Evolutionary conservation across 2,329 filamentous ascomycete genomes (phyloP), one percentile per base, ranked within the genome.

Genomic region (Sporothrix inflata): DNA sequence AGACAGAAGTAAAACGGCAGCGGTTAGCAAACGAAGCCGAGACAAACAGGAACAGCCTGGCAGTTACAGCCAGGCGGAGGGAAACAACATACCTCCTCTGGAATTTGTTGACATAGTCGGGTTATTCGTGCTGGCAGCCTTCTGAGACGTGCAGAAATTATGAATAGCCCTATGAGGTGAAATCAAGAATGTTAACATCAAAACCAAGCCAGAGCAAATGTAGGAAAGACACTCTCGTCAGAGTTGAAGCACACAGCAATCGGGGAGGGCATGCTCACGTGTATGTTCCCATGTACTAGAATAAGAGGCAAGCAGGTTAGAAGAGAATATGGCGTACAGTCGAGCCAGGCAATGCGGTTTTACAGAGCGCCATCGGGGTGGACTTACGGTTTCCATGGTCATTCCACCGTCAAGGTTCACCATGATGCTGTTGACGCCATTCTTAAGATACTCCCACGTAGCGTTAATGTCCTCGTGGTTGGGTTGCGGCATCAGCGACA

Each of bases 81-180:
- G 27, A 5, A 42, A 45, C 16, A 7, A 45, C 63, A 40, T 71
- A 71, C 73, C 70, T 47, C 70, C 70, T 27, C 53, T 42, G 21
- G 61, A 61, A 19, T n/a, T 40, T 45, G 12, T 19, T 12, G 16
- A 7, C 30, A 11, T 51, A 1, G 27, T 5, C 11, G 68, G 12
- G 30, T 24, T 21, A 19, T 16, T 34, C n/a, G 14, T 49, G n/a
- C 11, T 45, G 1, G 42, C 53, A 2, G 69, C 69, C 81, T 98
- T 98, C 82, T 98, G 96, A 30, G 96, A 97, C 72, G 96, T 99
- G 82, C 96, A 99, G 82, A 99, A 99, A 84, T 99, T 98, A 84
- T 99, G 96, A 67, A 99, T 96, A 74, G 94, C 94, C 87, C 94
- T 80, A 71, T 12, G 34, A 21, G 38, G 21, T 30, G 21, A 34